Evolutionary conservation across 2,329 filamentous ascomycete species (phyloP).

Genomic region (Fusarium verrucosum): DNA sequence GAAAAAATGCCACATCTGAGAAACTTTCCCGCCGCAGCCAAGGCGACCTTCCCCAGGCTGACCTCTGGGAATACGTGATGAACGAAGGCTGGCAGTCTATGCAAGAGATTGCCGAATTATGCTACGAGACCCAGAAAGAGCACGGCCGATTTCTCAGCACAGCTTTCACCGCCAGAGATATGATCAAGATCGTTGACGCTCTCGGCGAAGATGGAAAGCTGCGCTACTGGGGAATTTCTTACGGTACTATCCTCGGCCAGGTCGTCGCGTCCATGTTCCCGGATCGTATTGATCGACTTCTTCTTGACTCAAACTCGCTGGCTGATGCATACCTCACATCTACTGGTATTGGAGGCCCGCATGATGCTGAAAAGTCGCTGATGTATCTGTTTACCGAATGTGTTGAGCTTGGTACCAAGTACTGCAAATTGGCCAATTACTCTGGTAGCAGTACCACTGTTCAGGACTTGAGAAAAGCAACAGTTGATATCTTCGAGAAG

Average conservation of each 20-base stretch:
- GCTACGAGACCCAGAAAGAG: conserved; percentile 40
- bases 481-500: conserved; percentile 9
- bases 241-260: conserved; percentile 38
- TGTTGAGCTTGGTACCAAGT: conserved; percentile 15
- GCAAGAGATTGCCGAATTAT: conserved; percentile 27
- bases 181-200: conserved; percentile 53
- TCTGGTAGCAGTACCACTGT: conserved; percentile 18
- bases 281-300: conserved; percentile 33
- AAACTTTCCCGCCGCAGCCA: conserved; percentile 8
- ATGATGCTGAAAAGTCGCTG: conserved; percentile 24
- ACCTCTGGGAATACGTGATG: conserved; percentile 17
- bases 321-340: conserved; percentile 24
- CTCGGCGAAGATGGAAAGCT: conserved; percentile 49
- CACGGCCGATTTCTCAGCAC: conserved; percentile 46
- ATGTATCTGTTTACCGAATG: conserved; percentile 28
- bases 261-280: conserved; percentile 40
- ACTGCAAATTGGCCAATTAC: conserved; percentile 26
- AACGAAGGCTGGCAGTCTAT: conserved; percentile 2
- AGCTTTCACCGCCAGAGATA: conserved; percentile 51
- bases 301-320: conserved; percentile 35
- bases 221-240: conserved; percentile 48
- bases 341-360: conserved; percentile 11
- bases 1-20: background rate
- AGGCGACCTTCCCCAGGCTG: conserved; percentile 3
- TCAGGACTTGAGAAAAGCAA: conserved; percentile 12